These are phyloP conservation scores for Candida tetrigidarum DNA, from an alignment of 1,139 yeast genomes.

Conservation along the genomic window DNA sequence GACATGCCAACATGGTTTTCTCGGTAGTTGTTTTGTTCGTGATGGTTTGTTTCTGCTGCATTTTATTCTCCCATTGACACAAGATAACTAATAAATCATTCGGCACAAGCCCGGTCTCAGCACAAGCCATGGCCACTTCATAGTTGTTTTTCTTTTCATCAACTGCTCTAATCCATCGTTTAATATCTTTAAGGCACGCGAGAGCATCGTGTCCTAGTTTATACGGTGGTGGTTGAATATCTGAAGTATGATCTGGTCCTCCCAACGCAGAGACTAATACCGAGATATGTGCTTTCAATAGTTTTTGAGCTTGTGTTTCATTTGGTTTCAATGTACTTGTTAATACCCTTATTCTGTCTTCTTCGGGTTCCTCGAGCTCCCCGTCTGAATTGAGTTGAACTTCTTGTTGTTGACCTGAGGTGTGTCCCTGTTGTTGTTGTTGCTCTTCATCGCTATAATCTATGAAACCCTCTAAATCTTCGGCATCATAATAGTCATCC, in stretches of 20 bases:
- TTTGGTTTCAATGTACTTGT: constrained; percentile 36
- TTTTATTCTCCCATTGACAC: constrained; percentile 68
- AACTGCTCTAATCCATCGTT: constrained; percentile 83
- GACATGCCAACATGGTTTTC: constrained; percentile 67
- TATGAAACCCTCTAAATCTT: constrained; percentile 17
- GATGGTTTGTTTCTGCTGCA: constrained; percentile 24
- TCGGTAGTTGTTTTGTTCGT: constrained; percentile 47
- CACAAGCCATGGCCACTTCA: constrained; percentile 89
- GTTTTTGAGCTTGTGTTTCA: constrained; percentile 45
- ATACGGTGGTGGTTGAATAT: constrained; percentile 54
- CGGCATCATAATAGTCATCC: constrained; percentile 18
- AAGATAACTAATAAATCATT: constrained; percentile 79
- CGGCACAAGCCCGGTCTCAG: constrained; percentile 73
- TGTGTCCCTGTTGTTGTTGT: neutral
- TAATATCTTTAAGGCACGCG: constrained; percentile 85
- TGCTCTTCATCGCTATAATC: constrained; percentile 16
- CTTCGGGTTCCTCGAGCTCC: constrained; percentile 19
- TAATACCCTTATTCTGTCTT: constrained; percentile 34
- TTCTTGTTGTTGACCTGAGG: constrained; percentile 4
- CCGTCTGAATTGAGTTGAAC: constrained; percentile 12
- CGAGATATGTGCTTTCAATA: constrained; percentile 68
- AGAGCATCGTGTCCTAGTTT: constrained; percentile 89
- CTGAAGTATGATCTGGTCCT: constrained; percentile 66
- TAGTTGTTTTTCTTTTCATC: constrained; percentile 72
- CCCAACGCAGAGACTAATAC: constrained; percentile 82